A percentile compares a stretch with the other conserved stretches of the same genome.
Conservation (phyloP, 768 basidiomycete species). For the Serendipita sp. region DNA sequence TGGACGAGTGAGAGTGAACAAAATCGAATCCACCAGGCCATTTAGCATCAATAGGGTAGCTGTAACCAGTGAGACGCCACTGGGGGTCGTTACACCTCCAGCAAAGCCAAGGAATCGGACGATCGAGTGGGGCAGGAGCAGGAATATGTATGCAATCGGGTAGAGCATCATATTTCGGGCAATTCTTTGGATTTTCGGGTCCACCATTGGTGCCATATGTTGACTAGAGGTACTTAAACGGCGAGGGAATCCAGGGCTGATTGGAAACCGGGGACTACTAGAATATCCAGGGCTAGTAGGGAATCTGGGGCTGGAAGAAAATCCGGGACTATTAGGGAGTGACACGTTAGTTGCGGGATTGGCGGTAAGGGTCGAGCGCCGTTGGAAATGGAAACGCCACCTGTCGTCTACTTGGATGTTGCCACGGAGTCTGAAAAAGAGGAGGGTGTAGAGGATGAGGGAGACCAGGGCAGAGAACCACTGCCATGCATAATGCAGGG, state of each 20-base stretch:
- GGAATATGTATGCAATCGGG: background rate
- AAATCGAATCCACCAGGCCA: background rate
- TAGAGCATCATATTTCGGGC: background rate
- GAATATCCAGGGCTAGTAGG: too few relatives aligned
- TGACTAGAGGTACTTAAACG: background rate
- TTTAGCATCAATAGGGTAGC: background rate
- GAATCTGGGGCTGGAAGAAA: too few relatives aligned
- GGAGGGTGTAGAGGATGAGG: background rate
- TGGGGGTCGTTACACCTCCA: background rate
- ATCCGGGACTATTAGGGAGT: too few relatives aligned
- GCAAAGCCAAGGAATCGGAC: background rate
- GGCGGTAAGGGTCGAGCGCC: background rate
- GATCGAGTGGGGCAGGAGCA: background rate
- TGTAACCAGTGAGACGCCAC: background rate
- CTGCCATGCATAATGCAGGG: background rate
- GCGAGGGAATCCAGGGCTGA: background rate
- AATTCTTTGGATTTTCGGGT: background rate
- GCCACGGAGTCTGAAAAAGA: background rate
- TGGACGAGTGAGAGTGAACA: background rate
- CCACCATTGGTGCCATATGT: background rate
- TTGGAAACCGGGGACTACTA: too few relatives aligned
- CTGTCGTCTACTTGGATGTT: background rate
- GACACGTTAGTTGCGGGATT: too few relatives aligned
- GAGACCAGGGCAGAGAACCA: background rate
- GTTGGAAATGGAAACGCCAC: background rate